These are phyloP conservation scores for Jaapia argillacea DNA, from an alignment of 768 basidiomycete species.

Conservation along the genomic window DNA sequence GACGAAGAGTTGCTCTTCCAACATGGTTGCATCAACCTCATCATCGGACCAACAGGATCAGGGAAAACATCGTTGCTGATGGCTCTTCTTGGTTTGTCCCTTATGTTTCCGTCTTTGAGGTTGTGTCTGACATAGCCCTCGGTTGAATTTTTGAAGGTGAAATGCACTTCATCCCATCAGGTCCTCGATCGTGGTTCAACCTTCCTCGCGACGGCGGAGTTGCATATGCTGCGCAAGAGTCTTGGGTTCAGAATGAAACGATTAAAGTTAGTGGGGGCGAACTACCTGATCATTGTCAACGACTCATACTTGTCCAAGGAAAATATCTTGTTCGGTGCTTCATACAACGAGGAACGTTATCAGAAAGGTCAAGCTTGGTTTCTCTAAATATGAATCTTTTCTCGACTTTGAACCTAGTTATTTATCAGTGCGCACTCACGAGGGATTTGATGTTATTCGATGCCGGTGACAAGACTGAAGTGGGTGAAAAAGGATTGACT, in stretches of 20 bases:
- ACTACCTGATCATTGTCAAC: neutral
- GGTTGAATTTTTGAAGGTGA: neutral
- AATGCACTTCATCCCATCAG: slow-evolving; percentile 6
- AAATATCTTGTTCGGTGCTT: slow-evolving; percentile 29
- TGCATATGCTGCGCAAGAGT: slow-evolving; percentile 9
- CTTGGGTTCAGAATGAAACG: slow-evolving; percentile 10
- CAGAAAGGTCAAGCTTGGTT: slow-evolving; percentile 6
- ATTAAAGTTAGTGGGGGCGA: slow-evolving; percentile 3
- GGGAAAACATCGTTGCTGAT: slow-evolving; percentile 12
- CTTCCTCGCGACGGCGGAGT: slow-evolving; percentile 6
- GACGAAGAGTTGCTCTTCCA: slow-evolving; percentile 11
- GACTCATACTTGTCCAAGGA: slow-evolving; percentile 17
- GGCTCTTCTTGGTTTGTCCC: slow-evolving; percentile 6
- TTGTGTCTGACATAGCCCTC: too few species aligned
- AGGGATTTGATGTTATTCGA: slow-evolving; percentile 37
- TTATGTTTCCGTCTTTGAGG: neutral
- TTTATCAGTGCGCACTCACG: slow-evolving; percentile 29
- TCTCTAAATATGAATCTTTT: neutral
- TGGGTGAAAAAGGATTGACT: slow-evolving; percentile 35
- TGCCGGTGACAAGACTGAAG: slow-evolving; percentile 41
- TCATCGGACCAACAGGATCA: slow-evolving; percentile 9
- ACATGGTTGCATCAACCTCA: slow-evolving; percentile 10
- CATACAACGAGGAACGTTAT: slow-evolving; percentile 26
- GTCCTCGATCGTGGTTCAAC: slow-evolving; percentile 11
- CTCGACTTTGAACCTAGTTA: slow-evolving; percentile 12